Percentiles rank a stretch among this genome's conserved stretches.
Evolutionary conservation across 306 rosid genomes (phyloP).

Genomic region (Mimosa pudica): DNA sequence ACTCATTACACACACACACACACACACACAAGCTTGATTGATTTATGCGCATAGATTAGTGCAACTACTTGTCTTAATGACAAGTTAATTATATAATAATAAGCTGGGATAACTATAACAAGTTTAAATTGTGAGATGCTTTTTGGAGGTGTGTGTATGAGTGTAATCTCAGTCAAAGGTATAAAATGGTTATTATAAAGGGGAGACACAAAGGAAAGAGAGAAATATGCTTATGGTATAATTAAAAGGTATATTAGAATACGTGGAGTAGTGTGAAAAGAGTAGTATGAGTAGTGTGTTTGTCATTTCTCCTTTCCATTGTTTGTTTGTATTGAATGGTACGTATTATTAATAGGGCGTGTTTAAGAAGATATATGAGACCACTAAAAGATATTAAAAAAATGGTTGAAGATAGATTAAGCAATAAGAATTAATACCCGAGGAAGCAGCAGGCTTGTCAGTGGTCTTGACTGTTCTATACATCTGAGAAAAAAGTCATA

Average conservation of each 20-base stretch:
- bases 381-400: not conserved
- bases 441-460: constrained; percentile 90
- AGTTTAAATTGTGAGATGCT: not conserved
- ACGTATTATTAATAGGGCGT: not conserved
- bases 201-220: constrained; percentile 26
- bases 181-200: constrained; percentile 19
- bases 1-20: not conserved
- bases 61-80: not conserved
- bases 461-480: constrained; percentile 95
- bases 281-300: constrained; percentile 37
- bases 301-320: constrained; percentile 12
- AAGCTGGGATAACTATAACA: not conserved
- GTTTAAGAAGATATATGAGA: constrained; percentile 22
- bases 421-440: constrained; percentile 89
- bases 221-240: constrained; percentile 27
- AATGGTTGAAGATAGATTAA: constrained; percentile 36
- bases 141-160: not conserved
- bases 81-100: not conserved
- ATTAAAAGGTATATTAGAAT: constrained; percentile 8
- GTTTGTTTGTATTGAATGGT: not conserved
- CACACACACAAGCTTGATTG: not conserved
- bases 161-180: constrained; percentile 12
- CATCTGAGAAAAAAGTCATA: constrained; percentile 60
- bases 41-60: no score
- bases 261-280: constrained; percentile 15